These are phyloP conservation scores for Colletotrichum tamarilloi DNA, from an alignment of 2,329 filamentous ascomycete genomes.

Conservation along the genomic window DNA sequence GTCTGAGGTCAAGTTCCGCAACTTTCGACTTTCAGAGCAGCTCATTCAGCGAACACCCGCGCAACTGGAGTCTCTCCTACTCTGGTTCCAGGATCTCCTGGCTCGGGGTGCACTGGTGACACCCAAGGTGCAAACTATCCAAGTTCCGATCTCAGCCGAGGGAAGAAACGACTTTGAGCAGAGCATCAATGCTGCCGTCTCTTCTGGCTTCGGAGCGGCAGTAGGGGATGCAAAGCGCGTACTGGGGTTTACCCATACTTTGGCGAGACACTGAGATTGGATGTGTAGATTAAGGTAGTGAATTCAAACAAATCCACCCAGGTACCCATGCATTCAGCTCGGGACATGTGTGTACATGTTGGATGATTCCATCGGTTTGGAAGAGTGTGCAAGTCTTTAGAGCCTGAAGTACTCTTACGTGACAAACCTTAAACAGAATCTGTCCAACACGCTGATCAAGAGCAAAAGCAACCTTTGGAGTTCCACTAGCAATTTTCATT, in stretches of 20 bases:
- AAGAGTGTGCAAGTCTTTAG: too few relatives aligned
- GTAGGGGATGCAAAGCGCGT: neutral
- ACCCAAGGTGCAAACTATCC: neutral
- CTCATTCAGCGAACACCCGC: neutral
- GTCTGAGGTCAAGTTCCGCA: slow-evolving; percentile 1
- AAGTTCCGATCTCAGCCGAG: neutral
- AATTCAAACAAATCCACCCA: too few relatives aligned
- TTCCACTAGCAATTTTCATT: too few relatives aligned
- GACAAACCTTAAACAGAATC: too few relatives aligned
- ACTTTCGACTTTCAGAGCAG: slow-evolving; percentile 11
- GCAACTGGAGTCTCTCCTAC: neutral
- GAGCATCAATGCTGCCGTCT: neutral
- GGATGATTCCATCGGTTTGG: too few relatives aligned
- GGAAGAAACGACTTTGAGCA: neutral
- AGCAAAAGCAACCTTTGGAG: too few relatives aligned
- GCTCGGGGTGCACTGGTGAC: neutral
- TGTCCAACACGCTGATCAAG: too few relatives aligned
- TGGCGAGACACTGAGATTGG: neutral
- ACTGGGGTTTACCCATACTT: neutral
- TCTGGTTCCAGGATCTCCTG: neutral
- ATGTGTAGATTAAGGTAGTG: neutral
- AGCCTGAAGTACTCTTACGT: too few relatives aligned
- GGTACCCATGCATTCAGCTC: too few relatives aligned
- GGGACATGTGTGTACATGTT: too few relatives aligned
- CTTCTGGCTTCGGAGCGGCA: neutral